phyloP scores from a whole-genome alignment of 441 rosid species.

The Populus hybrid region DNA sequence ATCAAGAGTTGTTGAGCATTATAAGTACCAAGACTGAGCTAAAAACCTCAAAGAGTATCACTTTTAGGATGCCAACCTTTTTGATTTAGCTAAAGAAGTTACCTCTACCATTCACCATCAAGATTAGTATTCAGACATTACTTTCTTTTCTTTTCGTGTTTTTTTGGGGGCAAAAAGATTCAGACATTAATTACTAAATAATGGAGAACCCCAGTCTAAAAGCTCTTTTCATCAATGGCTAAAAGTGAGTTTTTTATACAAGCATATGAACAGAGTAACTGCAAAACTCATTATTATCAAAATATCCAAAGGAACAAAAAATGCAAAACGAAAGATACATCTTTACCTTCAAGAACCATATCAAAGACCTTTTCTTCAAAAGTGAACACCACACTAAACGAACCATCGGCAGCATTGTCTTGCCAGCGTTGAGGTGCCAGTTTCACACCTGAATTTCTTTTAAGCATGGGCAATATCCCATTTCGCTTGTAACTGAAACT shows the following conservation, averaged over 20 bases:
- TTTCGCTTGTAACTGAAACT: conserved; percentile 75
- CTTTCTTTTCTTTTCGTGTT: not conserved
- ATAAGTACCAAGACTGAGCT: not conserved
- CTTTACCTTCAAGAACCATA: conserved; percentile 74
- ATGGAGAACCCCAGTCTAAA: not conserved
- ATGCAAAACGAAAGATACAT: not conserved
- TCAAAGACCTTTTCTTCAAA: conserved; percentile 97
- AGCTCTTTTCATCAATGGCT: not conserved
- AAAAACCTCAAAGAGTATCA: not conserved
- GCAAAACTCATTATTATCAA: not conserved
- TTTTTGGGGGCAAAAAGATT: too few species aligned
- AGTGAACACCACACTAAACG: conserved; percentile 65
- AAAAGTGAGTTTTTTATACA: not conserved
- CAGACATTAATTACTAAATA: too few species aligned
- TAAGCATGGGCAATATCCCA: conserved; percentile 90
- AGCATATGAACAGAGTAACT: not conserved
- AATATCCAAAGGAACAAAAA: not conserved
- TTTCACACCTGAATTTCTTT: conserved; percentile 73
- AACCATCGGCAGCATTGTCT: conserved; percentile 85
- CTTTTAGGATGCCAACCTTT: not conserved
- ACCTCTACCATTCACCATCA: not conserved
- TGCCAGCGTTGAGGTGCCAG: conserved; percentile 96
- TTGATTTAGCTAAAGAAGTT: not conserved
- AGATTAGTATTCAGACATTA: not conserved
- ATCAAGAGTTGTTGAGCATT: not conserved